phyloP scores from a whole-genome alignment of 345 rosid genomes.

The Anacardium occidentale region DNA sequence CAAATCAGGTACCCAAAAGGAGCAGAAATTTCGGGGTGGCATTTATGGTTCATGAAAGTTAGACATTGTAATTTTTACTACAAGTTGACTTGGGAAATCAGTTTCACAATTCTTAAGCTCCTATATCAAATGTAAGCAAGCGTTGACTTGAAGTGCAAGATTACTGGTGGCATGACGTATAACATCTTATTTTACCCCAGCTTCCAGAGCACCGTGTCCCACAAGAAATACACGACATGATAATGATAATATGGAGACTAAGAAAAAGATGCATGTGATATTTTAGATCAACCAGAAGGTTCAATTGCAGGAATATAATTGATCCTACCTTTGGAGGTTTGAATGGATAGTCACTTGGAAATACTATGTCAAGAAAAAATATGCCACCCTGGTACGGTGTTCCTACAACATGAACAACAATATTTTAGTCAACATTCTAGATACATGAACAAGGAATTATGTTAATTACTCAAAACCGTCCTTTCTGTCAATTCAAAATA shows the following conservation, averaged over 20 bases:
- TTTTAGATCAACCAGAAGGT: neutral
- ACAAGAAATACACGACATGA: neutral
- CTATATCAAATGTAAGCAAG: neutral
- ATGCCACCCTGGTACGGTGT: conserved; percentile 89
- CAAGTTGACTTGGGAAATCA: neutral
- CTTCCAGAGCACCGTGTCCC: neutral
- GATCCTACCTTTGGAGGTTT: conserved; percentile 79
- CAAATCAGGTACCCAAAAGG: neutral
- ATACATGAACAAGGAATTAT: neutral
- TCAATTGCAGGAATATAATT: neutral
- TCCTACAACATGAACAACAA: conserved; percentile 41
- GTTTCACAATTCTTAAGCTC: neutral
- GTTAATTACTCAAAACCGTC: neutral
- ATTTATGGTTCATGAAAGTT: neutral
- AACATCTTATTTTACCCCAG: neutral
- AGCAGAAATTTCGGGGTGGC: neutral
- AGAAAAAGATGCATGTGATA: neutral
- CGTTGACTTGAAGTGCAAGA: neutral
- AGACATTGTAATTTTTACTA: neutral
- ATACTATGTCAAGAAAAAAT: conserved; percentile 71
- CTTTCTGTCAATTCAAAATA: neutral
- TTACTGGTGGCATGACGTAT: neutral
- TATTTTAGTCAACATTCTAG: conserved; percentile 3
- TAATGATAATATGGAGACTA: neutral
- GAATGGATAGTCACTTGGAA: conserved; percentile 86